Percentiles rank a stretch among this genome's conserved stretches.
These are phyloP conservation scores for Rhizopogon parksii DNA, from an alignment of 1,284 basidiomycete genomes.

Conservation along the genomic window DNA sequence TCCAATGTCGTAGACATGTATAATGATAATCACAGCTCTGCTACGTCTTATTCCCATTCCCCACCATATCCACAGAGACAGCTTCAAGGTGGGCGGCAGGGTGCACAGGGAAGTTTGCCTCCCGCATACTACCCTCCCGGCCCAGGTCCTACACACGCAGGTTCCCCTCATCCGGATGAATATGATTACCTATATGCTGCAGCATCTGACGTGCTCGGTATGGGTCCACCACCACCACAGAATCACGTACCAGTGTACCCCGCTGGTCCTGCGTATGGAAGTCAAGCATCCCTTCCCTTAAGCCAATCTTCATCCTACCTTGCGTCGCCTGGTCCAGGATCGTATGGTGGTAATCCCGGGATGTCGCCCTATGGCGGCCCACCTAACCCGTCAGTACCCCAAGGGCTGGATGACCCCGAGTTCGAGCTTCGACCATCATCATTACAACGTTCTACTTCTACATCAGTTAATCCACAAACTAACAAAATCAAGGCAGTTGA, in stretches of 20 bases:
- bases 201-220: conserved; percentile 77
- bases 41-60: conserved; percentile 13
- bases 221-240: conserved; percentile 47
- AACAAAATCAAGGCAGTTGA: conserved; percentile 79
- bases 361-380: conserved; percentile 17
- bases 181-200: conserved; percentile 59
- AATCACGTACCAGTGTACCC: conserved; percentile 17
- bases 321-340: conserved; percentile 14
- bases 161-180: conserved; percentile 31
- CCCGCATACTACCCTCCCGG: conserved; percentile 24
- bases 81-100: conserved; percentile 29
- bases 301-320: conserved; percentile 30
- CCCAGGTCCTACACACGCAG: conserved; percentile 13
- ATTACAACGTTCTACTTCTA: conserved; percentile 49
- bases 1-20: conserved; percentile 26
- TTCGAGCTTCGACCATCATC: conserved; percentile 47
- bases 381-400: conserved; percentile 21
- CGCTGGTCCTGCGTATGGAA: conserved; percentile 18
- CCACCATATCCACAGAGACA: conserved; percentile 23
- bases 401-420: conserved; percentile 36
- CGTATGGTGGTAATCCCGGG: conserved; percentile 18
- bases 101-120: conserved; percentile 27
- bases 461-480: conserved; percentile 54
- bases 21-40: conserved; percentile 28
- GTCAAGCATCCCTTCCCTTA: conserved; percentile 18